Percentiles rank a stretch among this genome's conserved stretches.
phyloP scores from a whole-genome alignment of 768 basidiomycete genomes.

The Asterophora parasitica region DNA sequence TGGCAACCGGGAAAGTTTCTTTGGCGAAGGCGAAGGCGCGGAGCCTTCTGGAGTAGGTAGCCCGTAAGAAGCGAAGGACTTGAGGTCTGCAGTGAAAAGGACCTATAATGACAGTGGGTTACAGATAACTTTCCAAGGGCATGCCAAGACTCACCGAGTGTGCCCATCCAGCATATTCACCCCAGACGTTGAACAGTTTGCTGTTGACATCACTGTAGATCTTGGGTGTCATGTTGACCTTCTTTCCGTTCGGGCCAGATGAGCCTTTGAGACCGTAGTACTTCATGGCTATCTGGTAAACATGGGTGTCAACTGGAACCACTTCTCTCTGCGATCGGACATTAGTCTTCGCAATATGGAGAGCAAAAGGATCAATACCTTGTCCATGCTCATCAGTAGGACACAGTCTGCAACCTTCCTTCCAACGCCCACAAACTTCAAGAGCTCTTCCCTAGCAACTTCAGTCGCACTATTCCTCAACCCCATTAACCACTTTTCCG shows the following conservation, averaged over 20 bases:
- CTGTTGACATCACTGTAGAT: slow-evolving; percentile 69
- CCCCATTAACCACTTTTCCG: slow-evolving; percentile 57
- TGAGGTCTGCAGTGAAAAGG: slow-evolving; percentile 71
- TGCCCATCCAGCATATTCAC: slow-evolving; percentile 85
- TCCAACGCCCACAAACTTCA: slow-evolving; percentile 88
- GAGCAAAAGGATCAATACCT: slow-evolving; percentile 39
- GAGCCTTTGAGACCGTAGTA: slow-evolving; percentile 62
- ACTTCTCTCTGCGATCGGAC: slow-evolving; percentile 59
- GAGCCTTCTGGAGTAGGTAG: slow-evolving; percentile 21
- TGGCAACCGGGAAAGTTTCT: background rate
- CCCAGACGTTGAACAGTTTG: slow-evolving; percentile 67
- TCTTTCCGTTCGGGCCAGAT: slow-evolving; percentile 26
- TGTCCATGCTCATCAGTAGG: slow-evolving; percentile 87
- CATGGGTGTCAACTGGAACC: slow-evolving; percentile 95
- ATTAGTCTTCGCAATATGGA: background rate
- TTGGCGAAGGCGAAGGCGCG: slow-evolving; percentile 8
- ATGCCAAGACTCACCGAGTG: slow-evolving; percentile 53
- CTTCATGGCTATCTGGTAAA: slow-evolving; percentile 82
- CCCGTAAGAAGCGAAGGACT: slow-evolving; percentile 61
- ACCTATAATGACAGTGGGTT: slow-evolving; percentile 36
- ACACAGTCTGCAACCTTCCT: slow-evolving; percentile 97
- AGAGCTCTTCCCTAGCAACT: slow-evolving; percentile 67
- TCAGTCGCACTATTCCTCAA: slow-evolving; percentile 46
- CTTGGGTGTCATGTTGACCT: slow-evolving; percentile 66
- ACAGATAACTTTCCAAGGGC: background rate